phyloP scores from a whole-genome alignment of 805 yeast genomes.

The Kodamaea kakaduensis region DNA sequence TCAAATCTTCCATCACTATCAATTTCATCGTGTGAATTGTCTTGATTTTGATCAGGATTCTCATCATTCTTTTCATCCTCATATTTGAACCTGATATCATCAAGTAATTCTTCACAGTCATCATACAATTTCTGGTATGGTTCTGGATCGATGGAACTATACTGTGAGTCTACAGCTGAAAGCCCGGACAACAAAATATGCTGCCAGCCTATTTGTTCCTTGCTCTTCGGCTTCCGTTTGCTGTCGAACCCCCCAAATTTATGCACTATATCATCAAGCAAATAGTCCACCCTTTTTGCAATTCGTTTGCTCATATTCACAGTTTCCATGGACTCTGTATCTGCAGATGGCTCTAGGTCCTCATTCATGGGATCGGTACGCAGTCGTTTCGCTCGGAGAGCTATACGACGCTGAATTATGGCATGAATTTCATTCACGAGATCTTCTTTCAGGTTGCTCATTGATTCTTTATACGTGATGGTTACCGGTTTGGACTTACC shows the following conservation, averaged over 20 bases:
- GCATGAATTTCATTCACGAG: constrained; percentile 21
- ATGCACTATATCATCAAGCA: constrained; percentile 8
- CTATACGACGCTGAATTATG: constrained; percentile 16
- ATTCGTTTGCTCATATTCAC: constrained; percentile 8
- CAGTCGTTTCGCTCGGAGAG: not conserved
- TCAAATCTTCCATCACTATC: constrained; percentile 8
- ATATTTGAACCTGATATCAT: constrained; percentile 23
- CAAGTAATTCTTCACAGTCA: constrained; percentile 25
- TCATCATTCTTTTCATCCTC: constrained; percentile 14
- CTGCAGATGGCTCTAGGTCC: constrained; percentile 5
- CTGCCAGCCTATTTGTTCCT: constrained; percentile 22
- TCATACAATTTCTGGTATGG: constrained; percentile 17
- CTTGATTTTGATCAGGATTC: constrained; percentile 6
- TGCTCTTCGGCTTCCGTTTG: too few relatives aligned
- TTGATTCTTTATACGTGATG: constrained; percentile 10
- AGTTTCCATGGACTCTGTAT: constrained; percentile 5
- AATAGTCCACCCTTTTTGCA: constrained; percentile 11
- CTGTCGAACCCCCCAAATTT: constrained; percentile 3
- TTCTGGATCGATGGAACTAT: constrained; percentile 7
- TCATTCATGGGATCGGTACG: constrained; percentile 1
- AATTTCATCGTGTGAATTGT: constrained; percentile 7
- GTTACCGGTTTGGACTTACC: too few relatives aligned
- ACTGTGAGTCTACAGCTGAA: constrained; percentile 13
- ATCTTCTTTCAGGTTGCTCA: constrained; percentile 18
- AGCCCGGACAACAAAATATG: constrained; percentile 25